phyloP scores from a whole-genome alignment of 2,329 filamentous ascomycete genomes.

The Arthroderma sp. region DNA sequence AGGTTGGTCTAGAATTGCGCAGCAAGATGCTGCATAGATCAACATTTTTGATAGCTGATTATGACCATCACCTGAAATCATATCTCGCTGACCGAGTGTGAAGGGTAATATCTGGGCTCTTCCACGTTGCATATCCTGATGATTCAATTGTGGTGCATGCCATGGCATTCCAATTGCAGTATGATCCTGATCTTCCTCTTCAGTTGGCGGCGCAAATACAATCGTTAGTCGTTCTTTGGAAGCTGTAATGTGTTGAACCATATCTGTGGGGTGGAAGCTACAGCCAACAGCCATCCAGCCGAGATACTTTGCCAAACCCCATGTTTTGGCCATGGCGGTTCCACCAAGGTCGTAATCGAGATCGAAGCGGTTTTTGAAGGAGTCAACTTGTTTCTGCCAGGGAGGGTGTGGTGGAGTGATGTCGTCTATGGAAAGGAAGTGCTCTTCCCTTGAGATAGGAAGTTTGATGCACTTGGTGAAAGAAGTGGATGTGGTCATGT shows the following conservation, averaged over 20 bases:
- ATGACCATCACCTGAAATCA: slow-evolving; percentile 6
- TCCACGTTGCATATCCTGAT: slow-evolving; percentile 9
- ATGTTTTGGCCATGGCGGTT: slow-evolving; percentile 37
- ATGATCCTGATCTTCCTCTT: slow-evolving; percentile 8
- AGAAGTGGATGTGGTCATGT: not conserved
- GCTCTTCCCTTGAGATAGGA: not conserved
- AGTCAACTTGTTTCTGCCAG: slow-evolving; percentile 21
- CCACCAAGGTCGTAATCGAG: slow-evolving; percentile 38
- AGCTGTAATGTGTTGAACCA: slow-evolving; percentile 42
- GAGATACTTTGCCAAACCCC: slow-evolving; percentile 35
- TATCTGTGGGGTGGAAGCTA: slow-evolving; percentile 43
- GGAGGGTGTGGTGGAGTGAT: slow-evolving; percentile 6
- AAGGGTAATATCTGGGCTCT: slow-evolving; percentile 18
- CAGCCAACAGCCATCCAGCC: slow-evolving; percentile 37
- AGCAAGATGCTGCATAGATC: slow-evolving; percentile 25
- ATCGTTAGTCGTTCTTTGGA: slow-evolving; percentile 33
- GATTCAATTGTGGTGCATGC: slow-evolving; percentile 9
- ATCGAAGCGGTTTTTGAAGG: slow-evolving; percentile 33
- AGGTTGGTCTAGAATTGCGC: slow-evolving; percentile 20
- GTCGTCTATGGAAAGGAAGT: not conserved
- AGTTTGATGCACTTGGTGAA: not conserved
- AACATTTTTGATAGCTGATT: slow-evolving; percentile 18
- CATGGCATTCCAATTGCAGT: slow-evolving; percentile 10
- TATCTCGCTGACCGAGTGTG: slow-evolving; percentile 15
- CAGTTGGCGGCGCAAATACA: slow-evolving; percentile 19